Percentiles rank a stretch among this genome's conserved stretches.
Evolutionary conservation across 2,329 filamentous ascomycete genomes (phyloP).

Genomic region (Talaromyces atroroseus): DNA sequence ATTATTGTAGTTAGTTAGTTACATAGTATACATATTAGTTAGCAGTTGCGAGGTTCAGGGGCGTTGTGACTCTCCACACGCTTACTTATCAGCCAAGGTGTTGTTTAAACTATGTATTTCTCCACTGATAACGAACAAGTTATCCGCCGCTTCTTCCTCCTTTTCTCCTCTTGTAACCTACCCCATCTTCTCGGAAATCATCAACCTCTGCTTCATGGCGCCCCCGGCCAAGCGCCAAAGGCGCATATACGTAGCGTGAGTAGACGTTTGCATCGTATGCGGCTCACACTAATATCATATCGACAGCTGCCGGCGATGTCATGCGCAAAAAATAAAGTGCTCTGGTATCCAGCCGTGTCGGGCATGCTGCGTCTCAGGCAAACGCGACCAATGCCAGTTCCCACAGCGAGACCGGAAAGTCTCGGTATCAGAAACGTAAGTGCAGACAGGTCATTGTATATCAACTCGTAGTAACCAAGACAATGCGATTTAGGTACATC

Average conservation of each 20-base stretch:
- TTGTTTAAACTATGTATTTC: too few species aligned
- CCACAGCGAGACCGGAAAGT: slow-evolving; percentile 31
- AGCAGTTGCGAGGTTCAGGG: neutral
- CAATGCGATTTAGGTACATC: slow-evolving; percentile 16
- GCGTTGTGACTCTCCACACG: neutral
- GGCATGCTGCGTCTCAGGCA: slow-evolving; percentile 25
- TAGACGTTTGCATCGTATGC: slow-evolving; percentile 1
- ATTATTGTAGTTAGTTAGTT: too few species aligned
- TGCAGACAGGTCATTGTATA: slow-evolving; percentile 4
- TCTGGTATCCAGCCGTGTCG: slow-evolving; percentile 32
- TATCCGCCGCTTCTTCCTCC: neutral
- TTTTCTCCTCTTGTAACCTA: slow-evolving; percentile 6
- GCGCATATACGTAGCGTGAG: slow-evolving; percentile 13
- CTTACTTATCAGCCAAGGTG: neutral
- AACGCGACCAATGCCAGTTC: slow-evolving; percentile 25
- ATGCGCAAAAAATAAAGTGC: slow-evolving; percentile 36
- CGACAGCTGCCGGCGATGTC: slow-evolving; percentile 28
- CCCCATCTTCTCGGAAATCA: slow-evolving; percentile 1
- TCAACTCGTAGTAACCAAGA: slow-evolving; percentile 2
- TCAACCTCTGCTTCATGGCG: neutral
- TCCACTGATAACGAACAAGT: slow-evolving; percentile 1
- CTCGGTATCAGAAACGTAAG: slow-evolving; percentile 20
- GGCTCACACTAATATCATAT: slow-evolving; percentile 2
- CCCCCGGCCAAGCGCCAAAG: slow-evolving; percentile 11
- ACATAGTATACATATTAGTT: too few species aligned